Conservation (phyloP, 106 monocot genomes). For the Alisma plantagoaquatica region DNA sequence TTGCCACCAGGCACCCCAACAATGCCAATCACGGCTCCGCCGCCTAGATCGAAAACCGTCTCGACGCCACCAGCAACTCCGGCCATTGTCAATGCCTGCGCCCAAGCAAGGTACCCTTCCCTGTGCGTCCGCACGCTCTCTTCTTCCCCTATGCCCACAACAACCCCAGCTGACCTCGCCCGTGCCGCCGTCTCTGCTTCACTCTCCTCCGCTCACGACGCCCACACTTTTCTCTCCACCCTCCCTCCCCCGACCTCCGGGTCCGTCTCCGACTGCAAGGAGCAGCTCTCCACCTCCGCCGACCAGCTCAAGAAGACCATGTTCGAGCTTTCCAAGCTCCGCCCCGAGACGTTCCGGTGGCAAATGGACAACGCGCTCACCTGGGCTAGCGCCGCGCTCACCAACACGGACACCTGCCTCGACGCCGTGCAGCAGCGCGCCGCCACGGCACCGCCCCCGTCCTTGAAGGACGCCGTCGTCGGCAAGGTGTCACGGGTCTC, state of each 20-base stretch:
- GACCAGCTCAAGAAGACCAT: conserved; percentile 20
- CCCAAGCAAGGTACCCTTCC: conserved; percentile 17
- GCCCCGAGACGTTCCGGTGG: conserved; percentile 12
- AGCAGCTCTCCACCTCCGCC: conserved; percentile 25
- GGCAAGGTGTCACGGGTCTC: conserved; percentile 15
- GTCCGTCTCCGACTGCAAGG: conserved; percentile 25
- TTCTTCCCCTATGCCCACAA: conserved; percentile 5
- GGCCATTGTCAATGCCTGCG: conserved; percentile 10
- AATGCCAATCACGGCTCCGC: too few relatives aligned
- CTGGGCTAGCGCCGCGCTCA: conserved; percentile 40
- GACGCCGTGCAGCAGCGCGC: neutral
- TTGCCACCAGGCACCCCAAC: too few relatives aligned
- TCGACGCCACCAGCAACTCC: conserved; percentile 1
- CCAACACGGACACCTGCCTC: conserved; percentile 32
- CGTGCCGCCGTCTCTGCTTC: conserved; percentile 18
- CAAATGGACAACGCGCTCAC: conserved; percentile 34
- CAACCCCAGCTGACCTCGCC: conserved; percentile 15
- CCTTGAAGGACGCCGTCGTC: too few relatives aligned
- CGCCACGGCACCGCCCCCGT: conserved; percentile 4
- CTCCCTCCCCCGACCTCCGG: neutral
- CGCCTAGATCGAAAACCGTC: too few relatives aligned
- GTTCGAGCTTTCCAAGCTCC: conserved; percentile 20
- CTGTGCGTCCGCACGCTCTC: conserved; percentile 22
- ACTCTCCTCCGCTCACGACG: neutral
- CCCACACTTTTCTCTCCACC: conserved; percentile 11